Evolutionary conservation across 805 yeast species (phyloP), one percentile per base, ranked within the genome.

Genomic region (Starmera quercuum): DNA sequence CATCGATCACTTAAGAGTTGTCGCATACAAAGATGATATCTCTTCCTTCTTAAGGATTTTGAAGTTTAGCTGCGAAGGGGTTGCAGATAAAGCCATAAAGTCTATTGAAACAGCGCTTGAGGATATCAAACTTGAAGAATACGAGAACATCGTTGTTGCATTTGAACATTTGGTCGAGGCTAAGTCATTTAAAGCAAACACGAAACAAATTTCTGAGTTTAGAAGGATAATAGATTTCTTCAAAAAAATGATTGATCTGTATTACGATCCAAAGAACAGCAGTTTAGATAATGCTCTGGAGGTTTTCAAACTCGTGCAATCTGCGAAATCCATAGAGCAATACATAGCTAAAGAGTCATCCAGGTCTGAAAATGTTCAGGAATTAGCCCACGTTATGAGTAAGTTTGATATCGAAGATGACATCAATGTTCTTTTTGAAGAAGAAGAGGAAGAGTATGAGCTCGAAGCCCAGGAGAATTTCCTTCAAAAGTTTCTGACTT

Each of bases 1-100:
- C 37, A 39, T 86, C 28, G 83, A 80, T 47, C 75, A 78, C 42
- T 49, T 90, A 19, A 66, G 86, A 21, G 74, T 79, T 2, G 61
- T 83, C 5, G 64, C 72, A 5, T 70, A 78, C 19, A 73, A 68
- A 17, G 53, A 58, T 33, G 95, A 86, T 49, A 59, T 69, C 37
- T 52, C 74, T 20, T 83, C 95, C 0, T 61, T 73, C 22, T 41
- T 72, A 22, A 58, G 85, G 22, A 65, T 80, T 1, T 40, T 87
- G 19, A 68, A 71, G 29, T 64, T 63, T 33, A 90, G 88, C 1
- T 63, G 75, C 24, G 58, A 79, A 36, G 88, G 92, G 0, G 48
- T 86, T 8, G 96, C 96, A 0, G 64, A 60, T 1, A 68, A 68
- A 23, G 59, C 80, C 0, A 39, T 71, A 4, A 63, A 62, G 3